Evolutionary conservation across 768 basidiomycete genomes (phyloP).

Genomic region (Mrakia gelida): DNA sequence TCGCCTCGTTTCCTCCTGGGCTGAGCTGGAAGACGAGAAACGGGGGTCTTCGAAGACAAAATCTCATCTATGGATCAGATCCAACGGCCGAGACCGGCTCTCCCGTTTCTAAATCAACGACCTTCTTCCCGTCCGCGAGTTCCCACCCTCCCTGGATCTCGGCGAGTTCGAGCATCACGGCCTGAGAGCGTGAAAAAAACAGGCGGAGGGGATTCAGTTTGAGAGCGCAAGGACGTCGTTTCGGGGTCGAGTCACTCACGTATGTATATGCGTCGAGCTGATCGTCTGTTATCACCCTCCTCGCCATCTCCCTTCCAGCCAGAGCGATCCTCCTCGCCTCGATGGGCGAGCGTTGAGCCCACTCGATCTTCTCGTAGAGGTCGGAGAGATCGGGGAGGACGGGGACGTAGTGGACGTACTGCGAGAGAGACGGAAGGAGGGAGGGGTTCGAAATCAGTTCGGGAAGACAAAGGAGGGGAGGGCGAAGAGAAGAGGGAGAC

Average conservation of each 20-base stretch:
- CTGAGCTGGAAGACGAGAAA: no score
- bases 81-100: neutral
- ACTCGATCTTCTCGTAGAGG: slow-evolving; percentile 23
- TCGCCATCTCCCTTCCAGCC: neutral
- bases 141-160: slow-evolving; percentile 18
- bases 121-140: neutral
- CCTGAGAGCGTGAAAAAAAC: no score
- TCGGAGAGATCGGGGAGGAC: slow-evolving; percentile 14
- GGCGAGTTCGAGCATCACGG: slow-evolving; percentile 1
- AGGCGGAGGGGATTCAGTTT: neutral
- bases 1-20: no score
- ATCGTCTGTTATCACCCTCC: neutral
- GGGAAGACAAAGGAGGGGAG: neutral
- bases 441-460: neutral
- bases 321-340: neutral
- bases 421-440: neutral
- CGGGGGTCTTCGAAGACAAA: no score
- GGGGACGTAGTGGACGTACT: neutral
- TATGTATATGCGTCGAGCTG: neutral
- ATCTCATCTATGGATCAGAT: no score
- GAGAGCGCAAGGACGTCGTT: no score
- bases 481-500: neutral
- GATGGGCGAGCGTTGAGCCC: neutral
- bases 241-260: neutral
- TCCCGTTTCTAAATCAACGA: neutral